Conservation (phyloP, 2,329 filamentous ascomycete genomes). For the Alternaria brassicicola region DNA sequence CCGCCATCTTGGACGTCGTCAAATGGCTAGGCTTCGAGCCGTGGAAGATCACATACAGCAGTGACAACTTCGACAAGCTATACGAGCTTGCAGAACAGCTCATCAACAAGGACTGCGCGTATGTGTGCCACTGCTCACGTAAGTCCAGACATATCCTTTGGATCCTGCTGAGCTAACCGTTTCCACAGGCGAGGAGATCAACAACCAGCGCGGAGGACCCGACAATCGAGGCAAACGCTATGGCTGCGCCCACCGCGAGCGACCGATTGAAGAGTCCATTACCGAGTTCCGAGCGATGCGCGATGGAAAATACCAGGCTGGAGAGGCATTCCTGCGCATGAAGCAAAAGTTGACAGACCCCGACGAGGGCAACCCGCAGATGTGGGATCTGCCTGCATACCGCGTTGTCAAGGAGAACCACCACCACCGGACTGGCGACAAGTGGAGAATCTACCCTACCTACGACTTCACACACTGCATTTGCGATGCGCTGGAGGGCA, state of each 20-base stretch:
- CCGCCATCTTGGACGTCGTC: slow-evolving; percentile 86
- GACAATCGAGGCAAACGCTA: slow-evolving; percentile 72
- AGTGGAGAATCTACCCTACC: slow-evolving; percentile 93
- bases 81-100: slow-evolving; percentile 90
- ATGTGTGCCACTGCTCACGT: slow-evolving; percentile 86
- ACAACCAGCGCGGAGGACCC: slow-evolving; percentile 82
- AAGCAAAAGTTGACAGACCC: slow-evolving; percentile 72
- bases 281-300: slow-evolving; percentile 87
- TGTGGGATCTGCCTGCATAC: slow-evolving; percentile 96
- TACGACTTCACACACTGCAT: slow-evolving; percentile 93
- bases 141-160: slow-evolving; percentile 15
- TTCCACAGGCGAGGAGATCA: slow-evolving; percentile 73
- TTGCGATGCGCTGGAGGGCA: slow-evolving; percentile 89
- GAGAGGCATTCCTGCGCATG: slow-evolving; percentile 87
- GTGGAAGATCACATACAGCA: slow-evolving; percentile 80
- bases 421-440: slow-evolving; percentile 78
- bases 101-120: slow-evolving; percentile 70
- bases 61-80: slow-evolving; percentile 85
- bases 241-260: slow-evolving; percentile 79
- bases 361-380: slow-evolving; percentile 84
- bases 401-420: slow-evolving; percentile 75
- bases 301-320: slow-evolving; percentile 86
- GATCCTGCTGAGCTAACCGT: slow-evolving; percentile 25
- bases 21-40: slow-evolving; percentile 87
- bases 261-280: slow-evolving; percentile 76